Evolutionary conservation across 305 asterid genomes (phyloP).

Genomic region (Fraxinus latifolia): DNA sequence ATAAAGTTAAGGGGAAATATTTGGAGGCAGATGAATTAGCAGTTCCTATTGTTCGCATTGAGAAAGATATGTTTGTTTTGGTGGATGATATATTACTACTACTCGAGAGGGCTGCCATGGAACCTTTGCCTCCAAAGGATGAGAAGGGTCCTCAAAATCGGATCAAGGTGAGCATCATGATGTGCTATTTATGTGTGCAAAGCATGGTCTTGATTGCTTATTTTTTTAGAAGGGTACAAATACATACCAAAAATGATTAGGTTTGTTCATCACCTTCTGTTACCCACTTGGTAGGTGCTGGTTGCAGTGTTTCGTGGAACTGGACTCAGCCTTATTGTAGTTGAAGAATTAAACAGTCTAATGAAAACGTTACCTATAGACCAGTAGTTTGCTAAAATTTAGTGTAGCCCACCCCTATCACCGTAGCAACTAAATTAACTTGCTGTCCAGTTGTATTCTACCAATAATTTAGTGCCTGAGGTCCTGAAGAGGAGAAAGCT

Average conservation of each 20-base stretch:
- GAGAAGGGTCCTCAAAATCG: constrained; percentile 98
- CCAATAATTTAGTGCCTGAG: background rate
- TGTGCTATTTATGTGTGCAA: background rate
- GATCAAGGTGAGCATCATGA: constrained; percentile 54
- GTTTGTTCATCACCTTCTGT: background rate
- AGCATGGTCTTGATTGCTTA: background rate
- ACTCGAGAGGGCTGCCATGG: constrained; percentile 85
- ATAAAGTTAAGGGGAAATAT: constrained; percentile 58
- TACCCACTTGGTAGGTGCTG: background rate
- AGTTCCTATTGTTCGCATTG: constrained; percentile 57
- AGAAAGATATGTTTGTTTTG: constrained; percentile 70
- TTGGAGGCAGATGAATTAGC: constrained; percentile 59
- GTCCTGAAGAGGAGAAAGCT: background rate
- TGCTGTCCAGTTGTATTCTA: background rate
- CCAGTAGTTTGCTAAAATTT: background rate
- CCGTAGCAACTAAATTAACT: background rate
- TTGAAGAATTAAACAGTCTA: background rate
- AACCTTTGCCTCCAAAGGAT: constrained; percentile 93
- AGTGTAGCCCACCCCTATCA: background rate
- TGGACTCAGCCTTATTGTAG: background rate
- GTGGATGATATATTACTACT: constrained; percentile 83
- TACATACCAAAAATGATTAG: background rate
- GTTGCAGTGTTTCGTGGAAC: background rate
- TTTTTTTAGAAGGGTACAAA: background rate
- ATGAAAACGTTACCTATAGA: background rate